Percentiles rank a stretch among this genome's conserved stretches.
Conservation (phyloP, 805 yeast genomes). For the Kodamaea leandrae region DNA sequence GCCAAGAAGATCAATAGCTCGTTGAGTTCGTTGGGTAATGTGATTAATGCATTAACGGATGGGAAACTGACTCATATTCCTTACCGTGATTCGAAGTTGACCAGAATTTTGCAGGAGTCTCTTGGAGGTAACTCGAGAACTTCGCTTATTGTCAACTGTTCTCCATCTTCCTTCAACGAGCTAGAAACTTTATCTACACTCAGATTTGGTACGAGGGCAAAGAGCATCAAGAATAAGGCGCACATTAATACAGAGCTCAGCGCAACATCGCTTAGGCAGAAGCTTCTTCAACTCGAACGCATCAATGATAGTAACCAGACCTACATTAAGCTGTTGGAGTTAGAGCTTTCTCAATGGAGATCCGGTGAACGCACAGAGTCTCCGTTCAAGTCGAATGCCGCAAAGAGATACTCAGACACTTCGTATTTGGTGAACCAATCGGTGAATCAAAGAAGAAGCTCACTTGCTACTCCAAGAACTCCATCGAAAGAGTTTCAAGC, state of each 20-base stretch:
- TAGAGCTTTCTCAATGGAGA: slow-evolving; percentile 38
- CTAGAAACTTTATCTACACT: slow-evolving; percentile 69
- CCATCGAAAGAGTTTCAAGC: slow-evolving; percentile 14
- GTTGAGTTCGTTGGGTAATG: slow-evolving; percentile 73
- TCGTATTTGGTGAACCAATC: slow-evolving; percentile 8
- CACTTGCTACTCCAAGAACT: slow-evolving; percentile 11
- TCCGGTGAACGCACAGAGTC: slow-evolving; percentile 20
- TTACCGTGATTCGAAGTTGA: slow-evolving; percentile 74
- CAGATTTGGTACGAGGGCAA: slow-evolving; percentile 73
- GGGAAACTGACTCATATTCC: slow-evolving; percentile 64
- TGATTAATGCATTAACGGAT: slow-evolving; percentile 75
- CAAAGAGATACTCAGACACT: slow-evolving; percentile 9
- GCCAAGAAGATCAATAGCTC: slow-evolving; percentile 82
- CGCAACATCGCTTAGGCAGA: slow-evolving; percentile 44
- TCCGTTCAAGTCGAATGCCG: slow-evolving; percentile 7
- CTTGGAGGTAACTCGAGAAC: slow-evolving; percentile 83
- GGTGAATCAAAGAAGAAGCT: slow-evolving; percentile 7
- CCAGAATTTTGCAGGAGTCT: slow-evolving; percentile 74
- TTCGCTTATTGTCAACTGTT: slow-evolving; percentile 68
- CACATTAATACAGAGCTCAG: slow-evolving; percentile 61
- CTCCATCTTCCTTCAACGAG: slow-evolving; percentile 56
- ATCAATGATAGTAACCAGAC: slow-evolving; percentile 26
- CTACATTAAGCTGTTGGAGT: slow-evolving; percentile 41
- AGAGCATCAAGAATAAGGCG: slow-evolving; percentile 61
- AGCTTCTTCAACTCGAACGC: slow-evolving; percentile 35